Percentiles rank a stretch among this genome's conserved stretches.
Conservation (phyloP, 2,329 filamentous ascomycete genomes). For the Cercospora canescens region DNA sequence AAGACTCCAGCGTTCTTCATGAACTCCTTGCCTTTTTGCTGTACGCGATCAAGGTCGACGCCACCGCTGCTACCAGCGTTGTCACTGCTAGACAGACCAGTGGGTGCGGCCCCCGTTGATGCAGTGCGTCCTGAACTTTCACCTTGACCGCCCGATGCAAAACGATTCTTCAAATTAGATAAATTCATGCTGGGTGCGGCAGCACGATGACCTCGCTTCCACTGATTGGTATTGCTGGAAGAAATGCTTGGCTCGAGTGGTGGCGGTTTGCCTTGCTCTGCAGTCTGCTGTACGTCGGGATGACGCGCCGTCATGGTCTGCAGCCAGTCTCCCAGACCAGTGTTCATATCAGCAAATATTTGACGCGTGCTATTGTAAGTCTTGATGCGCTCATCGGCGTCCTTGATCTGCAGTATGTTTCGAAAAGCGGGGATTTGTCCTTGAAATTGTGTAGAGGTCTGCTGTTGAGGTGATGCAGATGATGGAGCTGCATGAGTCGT, state of each 20-base stretch:
- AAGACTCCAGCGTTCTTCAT: slow-evolving; percentile 77
- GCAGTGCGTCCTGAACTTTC: slow-evolving; percentile 9
- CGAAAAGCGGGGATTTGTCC: slow-evolving; percentile 62
- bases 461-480: slow-evolving; percentile 6
- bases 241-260: slow-evolving; percentile 19
- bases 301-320: slow-evolving; percentile 49
- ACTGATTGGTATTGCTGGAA: slow-evolving; percentile 9
- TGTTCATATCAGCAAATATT: slow-evolving; percentile 70
- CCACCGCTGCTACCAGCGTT: slow-evolving; percentile 16
- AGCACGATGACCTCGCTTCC: slow-evolving; percentile 17
- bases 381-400: slow-evolving; percentile 66
- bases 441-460: slow-evolving; percentile 10
- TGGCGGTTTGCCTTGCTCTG: slow-evolving; percentile 18
- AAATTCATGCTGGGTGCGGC: slow-evolving; percentile 10
- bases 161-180: slow-evolving; percentile 14
- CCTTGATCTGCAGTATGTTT: slow-evolving; percentile 72
- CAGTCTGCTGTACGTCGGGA: slow-evolving; percentile 51
- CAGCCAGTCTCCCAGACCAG: slow-evolving; percentile 68
- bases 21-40: slow-evolving; percentile 80
- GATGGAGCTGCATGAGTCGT: slow-evolving; percentile 10
- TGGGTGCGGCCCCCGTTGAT: slow-evolving; percentile 6
- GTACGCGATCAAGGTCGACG: slow-evolving; percentile 29
- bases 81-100: slow-evolving; percentile 31
- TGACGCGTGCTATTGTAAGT: slow-evolving; percentile 72
- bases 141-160: slow-evolving; percentile 12